Conservation (phyloP, 768 basidiomycete species). For the Phaffia tasmanica region DNA sequence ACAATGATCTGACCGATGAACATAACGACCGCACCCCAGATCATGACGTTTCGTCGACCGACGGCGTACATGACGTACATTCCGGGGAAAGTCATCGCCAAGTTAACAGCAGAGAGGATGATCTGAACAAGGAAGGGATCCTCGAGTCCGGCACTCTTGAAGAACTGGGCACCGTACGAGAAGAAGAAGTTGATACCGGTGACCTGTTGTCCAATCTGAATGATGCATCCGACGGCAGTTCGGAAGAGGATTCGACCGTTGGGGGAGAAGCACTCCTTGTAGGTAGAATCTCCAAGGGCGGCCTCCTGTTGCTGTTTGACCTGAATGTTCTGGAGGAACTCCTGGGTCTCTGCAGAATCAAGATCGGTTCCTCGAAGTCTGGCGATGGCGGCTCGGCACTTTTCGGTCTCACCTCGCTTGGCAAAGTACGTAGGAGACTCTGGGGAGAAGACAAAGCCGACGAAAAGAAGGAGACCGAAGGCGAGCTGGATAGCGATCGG, state of each 20-base stretch:
- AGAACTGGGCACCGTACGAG: constrained; percentile 30
- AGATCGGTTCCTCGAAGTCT: constrained; percentile 18
- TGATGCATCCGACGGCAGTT: constrained; percentile 19
- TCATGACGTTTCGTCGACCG: constrained; percentile 22
- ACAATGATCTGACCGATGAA: constrained; percentile 23
- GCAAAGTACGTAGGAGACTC: constrained; percentile 26
- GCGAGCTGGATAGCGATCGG: constrained; percentile 24
- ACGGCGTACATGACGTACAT: constrained; percentile 26
- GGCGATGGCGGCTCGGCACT: constrained; percentile 21
- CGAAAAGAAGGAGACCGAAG: constrained; percentile 21
- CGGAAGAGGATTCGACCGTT: constrained; percentile 24
- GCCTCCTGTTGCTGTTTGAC: constrained; percentile 20
- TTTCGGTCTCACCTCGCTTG: constrained; percentile 15
- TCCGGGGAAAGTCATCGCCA: constrained; percentile 23
- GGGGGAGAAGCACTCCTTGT: constrained; percentile 22
- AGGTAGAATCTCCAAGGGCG: constrained; percentile 19
- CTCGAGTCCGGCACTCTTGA: constrained; percentile 36
- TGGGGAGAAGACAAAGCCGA: constrained; percentile 24
- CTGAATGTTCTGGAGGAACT: constrained; percentile 15
- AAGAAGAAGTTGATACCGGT: constrained; percentile 30
- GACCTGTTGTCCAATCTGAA: constrained; percentile 25
- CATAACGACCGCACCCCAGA: constrained; percentile 23
- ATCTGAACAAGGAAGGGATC: constrained; percentile 32
- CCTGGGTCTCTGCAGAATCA: constrained; percentile 10
- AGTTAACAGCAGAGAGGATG: constrained; percentile 26